These are phyloP conservation scores for Trichoderma semiorbis DNA, from an alignment of 2,329 filamentous ascomycete species.

Conservation along the genomic window DNA sequence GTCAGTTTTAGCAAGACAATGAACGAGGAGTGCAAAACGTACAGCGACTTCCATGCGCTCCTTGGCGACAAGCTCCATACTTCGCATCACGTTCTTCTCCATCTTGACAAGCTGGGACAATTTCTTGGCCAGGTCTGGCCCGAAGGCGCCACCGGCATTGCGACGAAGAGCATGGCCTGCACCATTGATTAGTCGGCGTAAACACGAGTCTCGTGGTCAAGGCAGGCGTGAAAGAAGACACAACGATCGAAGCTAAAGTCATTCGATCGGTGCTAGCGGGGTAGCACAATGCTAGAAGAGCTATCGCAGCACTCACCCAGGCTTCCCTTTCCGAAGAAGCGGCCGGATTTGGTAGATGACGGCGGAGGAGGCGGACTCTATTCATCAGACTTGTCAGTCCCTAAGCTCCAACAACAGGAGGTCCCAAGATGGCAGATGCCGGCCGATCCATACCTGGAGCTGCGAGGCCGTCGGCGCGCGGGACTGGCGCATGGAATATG, in stretches of 20 bases:
- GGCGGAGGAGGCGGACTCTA: constrained; percentile 91
- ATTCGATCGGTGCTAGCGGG: not conserved
- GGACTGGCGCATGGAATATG: constrained; percentile 97
- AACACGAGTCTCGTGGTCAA: not conserved
- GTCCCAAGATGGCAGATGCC: not conserved
- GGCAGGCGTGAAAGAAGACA: too few species aligned
- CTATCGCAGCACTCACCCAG: constrained; percentile 63
- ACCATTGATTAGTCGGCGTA: not conserved
- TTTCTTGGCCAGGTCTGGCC: constrained; percentile 92
- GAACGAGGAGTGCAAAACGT: constrained; percentile 41
- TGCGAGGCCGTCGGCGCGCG: constrained; percentile 91
- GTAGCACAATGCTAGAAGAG: not conserved
- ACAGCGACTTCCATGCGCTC: constrained; percentile 99
- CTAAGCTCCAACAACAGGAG: not conserved
- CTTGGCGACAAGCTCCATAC: constrained; percentile 88
- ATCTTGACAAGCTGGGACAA: constrained; percentile 98
- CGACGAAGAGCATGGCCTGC: constrained; percentile 66
- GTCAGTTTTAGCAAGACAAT: not conserved
- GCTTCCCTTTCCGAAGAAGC: constrained; percentile 82
- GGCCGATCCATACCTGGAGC: constrained; percentile 47
- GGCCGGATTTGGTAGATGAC: constrained; percentile 85
- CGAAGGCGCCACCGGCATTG: constrained; percentile 72
- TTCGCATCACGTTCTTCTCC: constrained; percentile 99
- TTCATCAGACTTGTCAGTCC: not conserved
- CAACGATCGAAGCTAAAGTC: not conserved